phyloP scores from a whole-genome alignment of 176 grass and related monocot species.

The Eragrostis nindensis region DNA sequence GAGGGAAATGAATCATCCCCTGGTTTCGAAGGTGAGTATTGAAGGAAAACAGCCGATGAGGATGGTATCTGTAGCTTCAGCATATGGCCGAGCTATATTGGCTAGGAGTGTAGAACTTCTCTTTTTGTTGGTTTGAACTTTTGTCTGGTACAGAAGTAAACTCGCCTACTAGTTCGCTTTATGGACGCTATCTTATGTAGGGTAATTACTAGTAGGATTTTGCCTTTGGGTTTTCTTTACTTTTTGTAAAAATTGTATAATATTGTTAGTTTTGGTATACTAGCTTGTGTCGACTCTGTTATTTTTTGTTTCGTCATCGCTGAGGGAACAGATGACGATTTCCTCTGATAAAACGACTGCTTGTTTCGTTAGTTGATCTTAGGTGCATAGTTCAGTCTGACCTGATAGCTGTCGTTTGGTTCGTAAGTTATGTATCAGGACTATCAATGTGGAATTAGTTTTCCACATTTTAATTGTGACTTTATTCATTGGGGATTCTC shows the following conservation, averaged over 20 bases:
- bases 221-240: constrained; percentile 16
- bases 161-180: background rate
- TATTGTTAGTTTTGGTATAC: constrained; percentile 35
- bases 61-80: background rate
- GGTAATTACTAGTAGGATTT: constrained; percentile 38
- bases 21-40: constrained; percentile 41
- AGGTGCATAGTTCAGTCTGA: too few species aligned
- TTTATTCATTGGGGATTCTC: background rate
- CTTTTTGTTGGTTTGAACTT: constrained; percentile 17
- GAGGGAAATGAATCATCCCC: constrained; percentile 2
- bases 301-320: background rate
- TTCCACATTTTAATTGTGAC: too few species aligned
- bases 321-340: background rate
- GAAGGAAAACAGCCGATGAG: constrained; percentile 18
- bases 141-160: constrained; percentile 43
- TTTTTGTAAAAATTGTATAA: constrained; percentile 41
- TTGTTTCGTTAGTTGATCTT: too few species aligned
- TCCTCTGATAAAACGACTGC: background rate
- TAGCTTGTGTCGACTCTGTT: background rate
- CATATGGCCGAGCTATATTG: background rate
- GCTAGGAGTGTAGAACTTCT: constrained; percentile 8
- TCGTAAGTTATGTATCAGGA: too few species aligned
- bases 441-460: too few species aligned
- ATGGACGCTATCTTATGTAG: constrained; percentile 35
- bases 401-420: too few species aligned